Evolutionary conservation across 352 stramenopile genomes (phyloP).

Genomic region (Elongisporangium senticosum): DNA sequence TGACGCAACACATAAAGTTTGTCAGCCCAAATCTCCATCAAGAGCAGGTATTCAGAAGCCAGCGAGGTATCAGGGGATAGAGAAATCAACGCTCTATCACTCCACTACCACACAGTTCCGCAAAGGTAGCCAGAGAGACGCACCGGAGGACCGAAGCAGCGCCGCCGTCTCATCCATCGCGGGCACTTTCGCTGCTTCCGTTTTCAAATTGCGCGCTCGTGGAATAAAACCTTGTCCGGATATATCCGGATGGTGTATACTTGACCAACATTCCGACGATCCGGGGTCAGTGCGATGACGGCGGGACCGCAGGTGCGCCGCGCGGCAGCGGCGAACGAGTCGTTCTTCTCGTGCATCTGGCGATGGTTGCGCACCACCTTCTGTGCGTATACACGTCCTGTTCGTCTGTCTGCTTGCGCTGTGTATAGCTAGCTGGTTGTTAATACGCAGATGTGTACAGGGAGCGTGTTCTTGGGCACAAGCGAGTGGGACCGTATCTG

Average conservation of each 20-base stretch:
- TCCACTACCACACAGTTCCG: neutral
- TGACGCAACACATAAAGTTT: neutral
- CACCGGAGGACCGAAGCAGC: constrained; percentile 57
- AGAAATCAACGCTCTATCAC: neutral
- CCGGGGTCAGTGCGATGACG: constrained; percentile 20
- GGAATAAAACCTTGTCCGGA: constrained; percentile 1
- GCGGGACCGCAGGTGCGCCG: constrained; percentile 47
- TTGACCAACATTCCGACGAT: neutral
- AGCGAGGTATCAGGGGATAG: neutral
- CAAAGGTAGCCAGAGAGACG: constrained; percentile 1
- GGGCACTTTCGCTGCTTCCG: neutral
- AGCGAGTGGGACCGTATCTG: constrained; percentile 77
- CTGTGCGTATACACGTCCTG: constrained; percentile 17
- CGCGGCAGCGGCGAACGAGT: constrained; percentile 48
- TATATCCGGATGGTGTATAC: constrained; percentile 2
- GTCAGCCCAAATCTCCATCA: neutral
- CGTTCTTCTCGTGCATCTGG: constrained; percentile 51
- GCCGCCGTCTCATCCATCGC: constrained; percentile 48
- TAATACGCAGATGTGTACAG: constrained; percentile 18
- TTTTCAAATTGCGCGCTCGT: neutral
- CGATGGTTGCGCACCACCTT: constrained; percentile 64
- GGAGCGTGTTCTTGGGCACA: constrained; percentile 53
- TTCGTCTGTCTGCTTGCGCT: neutral
- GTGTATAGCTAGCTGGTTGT: neutral
- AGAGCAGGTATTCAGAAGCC: neutral